Conservation (phyloP, 192 early-diverging fungal species). For the Physocladia obscura region DNA sequence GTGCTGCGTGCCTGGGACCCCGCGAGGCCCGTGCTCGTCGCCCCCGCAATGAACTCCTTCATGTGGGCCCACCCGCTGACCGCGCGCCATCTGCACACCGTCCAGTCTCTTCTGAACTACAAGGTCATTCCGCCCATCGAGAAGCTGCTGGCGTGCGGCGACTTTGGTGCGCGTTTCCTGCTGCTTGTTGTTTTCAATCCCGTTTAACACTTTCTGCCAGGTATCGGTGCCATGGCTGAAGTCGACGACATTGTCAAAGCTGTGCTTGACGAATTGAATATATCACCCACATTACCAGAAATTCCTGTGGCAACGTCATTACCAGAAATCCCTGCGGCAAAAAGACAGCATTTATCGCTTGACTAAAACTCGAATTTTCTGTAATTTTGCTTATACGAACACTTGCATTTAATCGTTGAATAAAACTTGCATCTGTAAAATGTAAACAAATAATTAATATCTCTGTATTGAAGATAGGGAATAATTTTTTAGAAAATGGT, state of each 20-base stretch:
- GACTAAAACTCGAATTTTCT: too few species aligned
- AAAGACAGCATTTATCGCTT: too few species aligned
- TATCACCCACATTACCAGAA: too few species aligned
- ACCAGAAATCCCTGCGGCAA: too few species aligned
- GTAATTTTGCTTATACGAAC: too few species aligned
- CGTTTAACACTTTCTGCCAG: constrained; percentile 26
- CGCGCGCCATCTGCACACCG: constrained; percentile 56
- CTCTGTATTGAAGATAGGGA: too few species aligned
- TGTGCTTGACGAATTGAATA: not conserved
- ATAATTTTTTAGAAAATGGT: too few species aligned
- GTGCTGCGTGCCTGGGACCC: constrained; percentile 87
- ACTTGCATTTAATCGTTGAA: too few species aligned
- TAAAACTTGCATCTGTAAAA: too few species aligned
- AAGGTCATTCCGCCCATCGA: constrained; percentile 73
- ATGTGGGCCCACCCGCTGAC: constrained; percentile 97
- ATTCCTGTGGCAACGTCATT: too few species aligned
- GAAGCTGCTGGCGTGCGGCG: constrained; percentile 90
- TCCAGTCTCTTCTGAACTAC: constrained; percentile 59
- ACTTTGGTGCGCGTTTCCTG: constrained; percentile 61
- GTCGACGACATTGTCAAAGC: constrained; percentile 55
- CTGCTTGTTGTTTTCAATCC: not conserved
- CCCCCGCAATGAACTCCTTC: constrained; percentile 96
- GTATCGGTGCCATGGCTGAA: constrained; percentile 88
- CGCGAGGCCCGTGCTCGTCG: constrained; percentile 69
- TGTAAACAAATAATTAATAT: too few species aligned